Evolutionary conservation across 1,139 yeast genomes (phyloP).

Genomic region (Candida sanyaensis): DNA sequence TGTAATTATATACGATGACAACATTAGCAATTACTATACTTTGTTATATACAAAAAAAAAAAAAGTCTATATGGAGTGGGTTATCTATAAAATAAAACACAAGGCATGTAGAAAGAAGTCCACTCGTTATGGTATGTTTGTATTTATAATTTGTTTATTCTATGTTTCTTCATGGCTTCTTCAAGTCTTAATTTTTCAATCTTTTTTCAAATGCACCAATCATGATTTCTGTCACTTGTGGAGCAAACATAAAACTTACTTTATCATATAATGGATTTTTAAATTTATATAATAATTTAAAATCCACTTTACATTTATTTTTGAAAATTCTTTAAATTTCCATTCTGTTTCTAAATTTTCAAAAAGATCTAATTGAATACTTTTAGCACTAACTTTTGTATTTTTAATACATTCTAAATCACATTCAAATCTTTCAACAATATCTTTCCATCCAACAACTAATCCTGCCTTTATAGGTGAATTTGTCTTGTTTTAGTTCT

Average conservation of each 20-base stretch:
- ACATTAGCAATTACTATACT: no score
- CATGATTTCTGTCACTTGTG: constrained; percentile 72
- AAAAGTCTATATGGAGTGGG: no score
- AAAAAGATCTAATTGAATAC: constrained; percentile 62
- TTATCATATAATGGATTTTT: constrained; percentile 74
- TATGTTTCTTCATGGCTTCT: constrained; percentile 9
- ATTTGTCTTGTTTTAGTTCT: constrained; percentile 21
- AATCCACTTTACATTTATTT: constrained; percentile 56
- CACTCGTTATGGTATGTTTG: background rate
- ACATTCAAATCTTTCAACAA: constrained; percentile 79
- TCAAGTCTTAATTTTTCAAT: constrained; percentile 34
- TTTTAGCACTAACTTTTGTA: constrained; percentile 54
- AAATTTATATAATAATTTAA: constrained; percentile 68
- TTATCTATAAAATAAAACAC: no score
- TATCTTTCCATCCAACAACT: constrained; percentile 77
- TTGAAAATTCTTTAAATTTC: constrained; percentile 47
- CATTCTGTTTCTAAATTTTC: constrained; percentile 71
- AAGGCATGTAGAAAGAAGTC: no score
- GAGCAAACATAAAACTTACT: constrained; percentile 73
- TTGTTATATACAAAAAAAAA: no score
- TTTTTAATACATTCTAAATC: constrained; percentile 51
- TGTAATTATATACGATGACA: no score
- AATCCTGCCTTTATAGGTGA: constrained; percentile 70
- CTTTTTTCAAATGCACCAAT: constrained; percentile 78
- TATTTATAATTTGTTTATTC: background rate